These are phyloP conservation scores for Rhodotorula mucilaginosa DNA, from an alignment of 1,284 basidiomycete species.

Conservation along the genomic window DNA sequence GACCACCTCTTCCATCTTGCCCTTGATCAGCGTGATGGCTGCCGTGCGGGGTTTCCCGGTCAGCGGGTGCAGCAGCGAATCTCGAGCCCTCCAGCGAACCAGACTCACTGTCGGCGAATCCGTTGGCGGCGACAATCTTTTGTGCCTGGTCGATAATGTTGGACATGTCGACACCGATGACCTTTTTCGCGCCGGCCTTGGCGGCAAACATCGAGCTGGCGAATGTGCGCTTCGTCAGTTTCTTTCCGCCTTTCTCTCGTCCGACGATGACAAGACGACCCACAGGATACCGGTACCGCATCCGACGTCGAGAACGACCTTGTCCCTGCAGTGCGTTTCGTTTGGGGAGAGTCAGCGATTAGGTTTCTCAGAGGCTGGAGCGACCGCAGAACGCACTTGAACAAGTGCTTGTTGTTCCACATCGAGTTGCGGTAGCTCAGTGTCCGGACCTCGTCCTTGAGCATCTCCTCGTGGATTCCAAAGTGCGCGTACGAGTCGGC, in stretches of 20 bases:
- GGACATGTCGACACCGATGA: conserved; percentile 99
- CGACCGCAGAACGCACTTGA: conserved; percentile 57
- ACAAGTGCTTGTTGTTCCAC: conserved; percentile 89
- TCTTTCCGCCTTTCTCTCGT: too few relatives aligned
- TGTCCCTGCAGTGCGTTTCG: conserved; percentile 55
- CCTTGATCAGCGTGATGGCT: conserved; percentile 89
- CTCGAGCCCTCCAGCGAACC: too few relatives aligned
- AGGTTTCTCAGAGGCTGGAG: not conserved
- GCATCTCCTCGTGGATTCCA: conserved; percentile 99
- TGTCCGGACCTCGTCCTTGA: conserved; percentile 95
- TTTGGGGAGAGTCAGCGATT: not conserved
- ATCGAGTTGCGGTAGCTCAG: conserved; percentile 93
- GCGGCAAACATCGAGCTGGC: conserved; percentile 81
- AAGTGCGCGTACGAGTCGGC: conserved; percentile 82
- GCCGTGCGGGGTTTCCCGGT: conserved; percentile 51
- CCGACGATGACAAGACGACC: not conserved
- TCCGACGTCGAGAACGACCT: conserved; percentile 95
- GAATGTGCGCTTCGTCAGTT: not conserved
- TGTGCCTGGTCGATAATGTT: conserved; percentile 99
- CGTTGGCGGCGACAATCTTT: conserved; percentile 95
- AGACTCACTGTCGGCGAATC: conserved; percentile 73
- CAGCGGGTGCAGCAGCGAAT: not conserved
- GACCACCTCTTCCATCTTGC: conserved; percentile 81
- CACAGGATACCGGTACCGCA: conserved; percentile 93
- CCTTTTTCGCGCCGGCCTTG: conserved; percentile 92